These are phyloP conservation scores for Pelargonium nanum DNA, from an alignment of 345 rosid species.

Conservation along the genomic window DNA sequence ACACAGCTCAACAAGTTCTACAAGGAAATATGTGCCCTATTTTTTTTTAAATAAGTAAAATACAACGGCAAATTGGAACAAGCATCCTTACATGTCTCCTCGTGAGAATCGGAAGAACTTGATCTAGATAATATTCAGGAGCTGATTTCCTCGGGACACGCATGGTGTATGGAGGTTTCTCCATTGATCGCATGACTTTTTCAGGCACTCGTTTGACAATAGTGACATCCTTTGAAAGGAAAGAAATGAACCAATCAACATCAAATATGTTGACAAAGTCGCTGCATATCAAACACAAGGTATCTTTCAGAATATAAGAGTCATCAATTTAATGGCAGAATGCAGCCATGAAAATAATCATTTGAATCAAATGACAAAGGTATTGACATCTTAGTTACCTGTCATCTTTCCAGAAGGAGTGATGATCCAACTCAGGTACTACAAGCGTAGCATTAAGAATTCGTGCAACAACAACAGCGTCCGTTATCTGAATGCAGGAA, in stretches of 20 bases:
- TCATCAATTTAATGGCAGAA: not conserved
- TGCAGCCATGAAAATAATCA: not conserved
- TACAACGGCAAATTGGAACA: not conserved
- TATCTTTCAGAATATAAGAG: constrained; percentile 1
- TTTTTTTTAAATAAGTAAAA: too few relatives aligned
- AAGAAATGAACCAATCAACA: constrained; percentile 82
- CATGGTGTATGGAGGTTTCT: constrained; percentile 91
- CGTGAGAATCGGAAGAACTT: constrained; percentile 72
- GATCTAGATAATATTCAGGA: constrained; percentile 88
- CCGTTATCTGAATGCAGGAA: constrained; percentile 57
- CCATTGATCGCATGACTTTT: constrained; percentile 83
- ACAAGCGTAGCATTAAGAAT: constrained; percentile 92
- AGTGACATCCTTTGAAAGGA: constrained; percentile 77
- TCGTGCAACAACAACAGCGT: constrained; percentile 93
- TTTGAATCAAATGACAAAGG: not conserved
- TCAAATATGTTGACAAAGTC: constrained; percentile 85
- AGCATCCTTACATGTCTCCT: constrained; percentile 60
- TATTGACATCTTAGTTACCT: constrained; percentile 35
- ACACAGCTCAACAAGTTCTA: too few relatives aligned
- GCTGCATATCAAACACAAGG: constrained; percentile 39
- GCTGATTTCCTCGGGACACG: constrained; percentile 95
- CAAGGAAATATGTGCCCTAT: not conserved
- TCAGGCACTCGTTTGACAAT: constrained; percentile 92
- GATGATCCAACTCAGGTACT: constrained; percentile 93
- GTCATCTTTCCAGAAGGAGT: constrained; percentile 93